These are phyloP conservation scores for Lentinula raphanica DNA, from an alignment of 768 basidiomycete genomes.

Conservation along the genomic window DNA sequence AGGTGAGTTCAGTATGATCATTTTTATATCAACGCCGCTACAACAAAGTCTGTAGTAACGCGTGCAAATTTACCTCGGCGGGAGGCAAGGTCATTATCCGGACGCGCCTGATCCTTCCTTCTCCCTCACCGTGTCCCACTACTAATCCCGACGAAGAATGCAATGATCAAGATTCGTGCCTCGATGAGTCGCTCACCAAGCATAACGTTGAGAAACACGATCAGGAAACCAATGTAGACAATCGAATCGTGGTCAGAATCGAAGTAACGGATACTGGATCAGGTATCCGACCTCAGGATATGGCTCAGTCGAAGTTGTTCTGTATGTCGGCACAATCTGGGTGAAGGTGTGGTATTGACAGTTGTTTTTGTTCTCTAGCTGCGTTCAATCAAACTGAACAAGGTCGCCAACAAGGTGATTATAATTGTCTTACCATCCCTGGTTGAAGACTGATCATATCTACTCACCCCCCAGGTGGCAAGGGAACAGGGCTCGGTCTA, in stretches of 20 bases:
- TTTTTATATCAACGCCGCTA: background rate
- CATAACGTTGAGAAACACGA: conserved; percentile 5
- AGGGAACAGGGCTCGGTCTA: conserved; percentile 69
- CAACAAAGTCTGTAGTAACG: conserved; percentile 29
- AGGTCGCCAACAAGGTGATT: conserved; percentile 35
- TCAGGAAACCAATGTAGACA: conserved; percentile 18
- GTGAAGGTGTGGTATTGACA: conserved; percentile 14
- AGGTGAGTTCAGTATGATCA: conserved; percentile 33
- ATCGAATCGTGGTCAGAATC: conserved; percentile 54
- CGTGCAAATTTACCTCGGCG: conserved; percentile 54
- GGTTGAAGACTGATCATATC: background rate
- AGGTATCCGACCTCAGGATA: conserved; percentile 57
- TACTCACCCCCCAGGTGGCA: conserved; percentile 36
- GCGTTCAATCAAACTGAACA: conserved; percentile 50
- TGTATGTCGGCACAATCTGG: conserved; percentile 29
- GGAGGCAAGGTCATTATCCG: conserved; percentile 52
- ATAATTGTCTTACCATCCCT: background rate
- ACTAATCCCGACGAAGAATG: no score
- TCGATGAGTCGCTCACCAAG: background rate
- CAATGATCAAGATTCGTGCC: background rate
- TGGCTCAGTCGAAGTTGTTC: conserved; percentile 53
- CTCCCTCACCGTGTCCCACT: no score
- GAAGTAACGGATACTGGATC: conserved; percentile 64
- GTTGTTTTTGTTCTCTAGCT: conserved; percentile 31
- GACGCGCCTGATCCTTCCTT: conserved; percentile 45